These are phyloP conservation scores for Phytomonas sp. DNA, from an alignment of 208 protist species.

Conservation along the genomic window DNA sequence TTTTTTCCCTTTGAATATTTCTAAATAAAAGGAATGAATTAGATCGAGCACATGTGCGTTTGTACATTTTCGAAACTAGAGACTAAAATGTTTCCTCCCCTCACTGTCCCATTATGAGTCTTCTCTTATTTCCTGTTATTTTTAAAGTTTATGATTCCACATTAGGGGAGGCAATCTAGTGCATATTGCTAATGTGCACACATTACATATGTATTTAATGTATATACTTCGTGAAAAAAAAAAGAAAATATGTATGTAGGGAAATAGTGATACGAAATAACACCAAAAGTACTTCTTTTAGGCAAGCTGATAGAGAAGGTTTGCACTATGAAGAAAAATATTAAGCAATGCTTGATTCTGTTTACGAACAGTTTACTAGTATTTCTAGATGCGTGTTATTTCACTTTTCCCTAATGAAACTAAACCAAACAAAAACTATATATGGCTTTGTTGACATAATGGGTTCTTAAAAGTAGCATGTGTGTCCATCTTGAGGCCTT, in stretches of 20 bases:
- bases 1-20: background rate
- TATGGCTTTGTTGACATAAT: too few relatives aligned
- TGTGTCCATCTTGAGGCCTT: too few relatives aligned
- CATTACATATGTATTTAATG: background rate
- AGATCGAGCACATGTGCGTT: background rate
- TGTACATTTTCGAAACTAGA: background rate
- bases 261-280: too few relatives aligned
- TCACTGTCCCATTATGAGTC: background rate
- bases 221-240: too few relatives aligned
- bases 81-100: background rate
- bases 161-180: background rate
- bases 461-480: too few relatives aligned
- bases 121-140: background rate
- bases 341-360: background rate
- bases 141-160: background rate
- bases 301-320: too few relatives aligned
- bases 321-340: background rate
- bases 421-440: too few relatives aligned
- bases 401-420: too few relatives aligned
- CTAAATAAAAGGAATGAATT: background rate
- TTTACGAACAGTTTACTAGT: background rate
- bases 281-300: too few relatives aligned
- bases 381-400: background rate
- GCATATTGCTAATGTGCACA: too few relatives aligned
- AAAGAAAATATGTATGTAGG: too few relatives aligned